A percentile compares a stretch with the other conserved stretches of the same genome.
Evolutionary conservation across 495 filamentous ascomycete species (phyloP).

Genomic region (Lasiosphaeria hispida): DNA sequence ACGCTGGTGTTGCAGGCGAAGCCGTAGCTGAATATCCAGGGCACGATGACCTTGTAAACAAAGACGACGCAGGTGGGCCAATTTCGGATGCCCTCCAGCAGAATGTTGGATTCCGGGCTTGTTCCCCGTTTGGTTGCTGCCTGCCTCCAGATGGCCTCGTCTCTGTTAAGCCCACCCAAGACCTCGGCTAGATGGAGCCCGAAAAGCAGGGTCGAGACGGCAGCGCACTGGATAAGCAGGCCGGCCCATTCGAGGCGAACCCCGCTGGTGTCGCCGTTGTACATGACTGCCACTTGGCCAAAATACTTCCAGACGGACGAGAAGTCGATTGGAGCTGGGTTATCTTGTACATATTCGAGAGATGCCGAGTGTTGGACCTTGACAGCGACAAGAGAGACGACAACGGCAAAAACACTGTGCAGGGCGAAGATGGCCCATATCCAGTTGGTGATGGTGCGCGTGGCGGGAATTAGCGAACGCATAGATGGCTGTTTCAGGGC

Average conservation of each 20-base stretch:
- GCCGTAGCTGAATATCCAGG: constrained; percentile 7
- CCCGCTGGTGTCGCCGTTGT: background rate
- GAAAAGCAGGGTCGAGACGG: background rate
- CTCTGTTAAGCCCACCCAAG: background rate
- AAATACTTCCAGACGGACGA: background rate
- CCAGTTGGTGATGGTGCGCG: constrained; percentile 4
- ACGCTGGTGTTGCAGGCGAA: background rate
- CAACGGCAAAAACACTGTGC: background rate
- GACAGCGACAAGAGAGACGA: background rate
- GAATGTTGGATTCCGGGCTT: background rate
- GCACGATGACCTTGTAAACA: background rate
- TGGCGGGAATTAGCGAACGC: background rate
- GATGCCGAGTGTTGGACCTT: background rate
- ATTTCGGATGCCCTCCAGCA: background rate
- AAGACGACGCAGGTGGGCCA: background rate
- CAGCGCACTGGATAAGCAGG: constrained; percentile 6
- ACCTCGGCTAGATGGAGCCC: constrained; percentile 4
- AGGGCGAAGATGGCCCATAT: constrained; percentile 3
- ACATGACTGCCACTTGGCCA: background rate
- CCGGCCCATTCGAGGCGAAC: background rate
- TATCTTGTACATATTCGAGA: background rate
- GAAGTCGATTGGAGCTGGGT: background rate
- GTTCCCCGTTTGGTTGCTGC: background rate
- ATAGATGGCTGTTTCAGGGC: background rate
- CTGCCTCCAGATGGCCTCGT: constrained; percentile 7